phyloP scores from a whole-genome alignment of 371 early-diverging fungal genomes.

The Circinella minor region DNA sequence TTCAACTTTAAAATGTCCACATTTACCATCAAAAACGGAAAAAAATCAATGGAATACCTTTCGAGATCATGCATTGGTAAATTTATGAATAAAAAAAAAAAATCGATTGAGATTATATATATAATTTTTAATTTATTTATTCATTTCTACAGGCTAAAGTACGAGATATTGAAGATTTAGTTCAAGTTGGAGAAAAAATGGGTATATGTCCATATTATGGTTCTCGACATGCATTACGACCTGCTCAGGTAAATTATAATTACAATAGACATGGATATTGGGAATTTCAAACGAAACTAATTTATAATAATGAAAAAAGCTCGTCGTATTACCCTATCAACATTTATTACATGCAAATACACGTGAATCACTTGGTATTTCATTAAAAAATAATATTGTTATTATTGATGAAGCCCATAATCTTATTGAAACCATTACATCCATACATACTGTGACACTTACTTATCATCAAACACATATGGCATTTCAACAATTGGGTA shows the following conservation, averaged over 20 bases:
- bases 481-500: constrained; percentile 59
- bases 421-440: constrained; percentile 72
- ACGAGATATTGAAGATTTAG: constrained; percentile 90
- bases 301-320: constrained; percentile 17
- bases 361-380: constrained; percentile 79
- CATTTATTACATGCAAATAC: constrained; percentile 76
- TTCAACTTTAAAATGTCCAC: constrained; percentile 47
- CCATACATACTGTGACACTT: constrained; percentile 61
- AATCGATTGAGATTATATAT: too few relatives aligned
- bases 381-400: constrained; percentile 73
- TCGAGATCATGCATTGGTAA: constrained; percentile 58
- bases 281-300: too few relatives aligned
- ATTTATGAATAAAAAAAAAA: constrained; percentile 1
- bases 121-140: neutral
- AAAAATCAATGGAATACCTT: constrained; percentile 58
- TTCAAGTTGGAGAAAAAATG: constrained; percentile 62
- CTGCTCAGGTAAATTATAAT: constrained; percentile 56
- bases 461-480: constrained; percentile 49
- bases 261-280: too few relatives aligned
- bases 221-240: constrained; percentile 61
- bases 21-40: constrained; percentile 50
- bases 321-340: constrained; percentile 90
- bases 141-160: constrained; percentile 45
- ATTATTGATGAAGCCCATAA: constrained; percentile 95
- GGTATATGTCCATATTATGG: constrained; percentile 94